Conservation (phyloP, 2,329 filamentous ascomycete genomes). For the Cladosporium sp. region DNA sequence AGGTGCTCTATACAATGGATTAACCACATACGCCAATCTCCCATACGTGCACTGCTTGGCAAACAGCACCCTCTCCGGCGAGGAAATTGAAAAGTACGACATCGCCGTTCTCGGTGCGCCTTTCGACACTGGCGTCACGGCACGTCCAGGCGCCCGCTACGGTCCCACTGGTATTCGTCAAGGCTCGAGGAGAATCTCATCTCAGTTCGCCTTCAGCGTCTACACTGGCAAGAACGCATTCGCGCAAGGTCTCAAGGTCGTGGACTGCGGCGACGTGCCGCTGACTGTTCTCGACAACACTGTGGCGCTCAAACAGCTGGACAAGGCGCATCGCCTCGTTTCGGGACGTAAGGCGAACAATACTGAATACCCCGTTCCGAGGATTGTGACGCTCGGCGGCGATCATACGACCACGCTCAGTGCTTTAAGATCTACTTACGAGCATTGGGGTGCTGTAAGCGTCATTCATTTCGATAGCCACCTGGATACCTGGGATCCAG, state of each 20-base stretch:
- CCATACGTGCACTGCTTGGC: constrained; percentile 46
- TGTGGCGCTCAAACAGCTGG: constrained; percentile 50
- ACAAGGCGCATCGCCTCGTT: constrained; percentile 48
- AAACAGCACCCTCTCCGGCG: constrained; percentile 15
- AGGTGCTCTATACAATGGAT: constrained; percentile 33
- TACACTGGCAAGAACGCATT: constrained; percentile 43
- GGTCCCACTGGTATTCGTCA: constrained; percentile 50
- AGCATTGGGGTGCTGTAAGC: constrained; percentile 51
- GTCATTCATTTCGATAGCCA: constrained; percentile 58
- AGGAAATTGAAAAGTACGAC: constrained; percentile 42
- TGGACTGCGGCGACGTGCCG: constrained; percentile 54
- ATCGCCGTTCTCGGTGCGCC: constrained; percentile 48
- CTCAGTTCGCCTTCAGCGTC: constrained; percentile 41
- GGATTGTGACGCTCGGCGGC: constrained; percentile 52
- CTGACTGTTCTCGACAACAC: constrained; percentile 49
- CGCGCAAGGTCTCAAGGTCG: constrained; percentile 47
- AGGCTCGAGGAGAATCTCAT: constrained; percentile 46
- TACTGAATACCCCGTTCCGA: constrained; percentile 42
- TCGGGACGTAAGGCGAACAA: constrained; percentile 44
- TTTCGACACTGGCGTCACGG: constrained; percentile 50
- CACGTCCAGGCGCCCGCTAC: constrained; percentile 49
- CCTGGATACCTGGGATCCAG: constrained; percentile 52
- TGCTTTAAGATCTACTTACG: constrained; percentile 46
- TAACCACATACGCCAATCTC: constrained; percentile 46
- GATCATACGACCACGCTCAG: constrained; percentile 55